Conservation (phyloP, 768 basidiomycete species). For the Pleurotus eryngii region DNA sequence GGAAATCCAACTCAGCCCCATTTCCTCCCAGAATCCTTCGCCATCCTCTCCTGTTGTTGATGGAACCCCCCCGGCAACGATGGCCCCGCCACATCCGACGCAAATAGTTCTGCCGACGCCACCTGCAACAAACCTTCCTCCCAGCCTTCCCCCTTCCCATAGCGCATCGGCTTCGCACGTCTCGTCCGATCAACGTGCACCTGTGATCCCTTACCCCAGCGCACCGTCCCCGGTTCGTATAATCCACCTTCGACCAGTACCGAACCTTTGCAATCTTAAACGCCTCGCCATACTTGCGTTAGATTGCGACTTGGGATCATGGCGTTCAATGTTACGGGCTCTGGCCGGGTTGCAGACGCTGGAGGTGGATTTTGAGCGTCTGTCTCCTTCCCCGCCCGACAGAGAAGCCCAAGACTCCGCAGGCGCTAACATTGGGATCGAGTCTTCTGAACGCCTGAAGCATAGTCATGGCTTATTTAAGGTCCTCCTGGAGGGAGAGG, state of each 20-base stretch:
- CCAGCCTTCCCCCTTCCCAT: neutral
- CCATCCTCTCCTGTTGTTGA: neutral
- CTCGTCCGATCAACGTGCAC: slow-evolving; percentile 4
- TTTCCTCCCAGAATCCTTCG: neutral
- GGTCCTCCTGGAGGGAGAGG: slow-evolving; percentile 28
- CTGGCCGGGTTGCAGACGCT: slow-evolving; percentile 32
- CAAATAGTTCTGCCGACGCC: slow-evolving; percentile 1
- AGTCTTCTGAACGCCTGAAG: neutral
- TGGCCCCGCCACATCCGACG: neutral
- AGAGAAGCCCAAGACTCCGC: neutral
- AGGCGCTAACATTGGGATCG: neutral
- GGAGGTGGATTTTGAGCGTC: slow-evolving; percentile 40
- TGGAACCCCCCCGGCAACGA: neutral
- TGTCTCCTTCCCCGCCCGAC: slow-evolving; percentile 11
- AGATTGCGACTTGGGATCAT: slow-evolving; percentile 33
- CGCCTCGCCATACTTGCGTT: slow-evolving; percentile 39
- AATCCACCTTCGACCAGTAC: slow-evolving; percentile 22
- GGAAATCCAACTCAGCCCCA: slow-evolving; percentile 6
- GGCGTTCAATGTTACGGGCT: slow-evolving; percentile 31
- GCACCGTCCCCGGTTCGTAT: neutral
- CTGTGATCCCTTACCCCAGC: neutral
- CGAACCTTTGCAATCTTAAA: slow-evolving; percentile 29
- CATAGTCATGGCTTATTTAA: slow-evolving; percentile 24
- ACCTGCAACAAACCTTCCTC: neutral
- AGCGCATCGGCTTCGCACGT: neutral